Percentiles rank a stretch among this genome's conserved stretches.
Conservation (phyloP, 176 grass and related monocot species). For the Saccharum spontaneum region DNA sequence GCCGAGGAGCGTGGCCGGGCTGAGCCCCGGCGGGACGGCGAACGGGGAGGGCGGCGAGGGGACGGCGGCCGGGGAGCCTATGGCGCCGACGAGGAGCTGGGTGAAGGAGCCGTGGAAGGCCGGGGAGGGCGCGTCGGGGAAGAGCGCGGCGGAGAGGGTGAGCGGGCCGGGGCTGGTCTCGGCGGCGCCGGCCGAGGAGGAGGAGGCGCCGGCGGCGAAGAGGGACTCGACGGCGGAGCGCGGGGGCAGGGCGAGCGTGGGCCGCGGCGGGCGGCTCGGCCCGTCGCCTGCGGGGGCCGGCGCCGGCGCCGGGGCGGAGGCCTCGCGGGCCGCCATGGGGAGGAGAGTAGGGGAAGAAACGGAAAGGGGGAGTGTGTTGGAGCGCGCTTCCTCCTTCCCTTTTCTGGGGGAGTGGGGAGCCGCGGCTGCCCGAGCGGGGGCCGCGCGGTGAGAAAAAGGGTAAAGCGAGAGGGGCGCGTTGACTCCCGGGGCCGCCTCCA, state of each 20-base stretch:
- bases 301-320: constrained; percentile 25
- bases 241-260: constrained; percentile 46
- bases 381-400: not conserved
- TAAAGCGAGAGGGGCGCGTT: not conserved
- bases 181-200: not conserved
- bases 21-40: constrained; percentile 40
- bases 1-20: constrained; percentile 41
- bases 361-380: not conserved
- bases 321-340: constrained; percentile 42
- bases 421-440: not conserved
- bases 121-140: constrained; percentile 47
- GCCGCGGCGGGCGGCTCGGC: not conserved
- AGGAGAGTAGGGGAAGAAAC: not conserved
- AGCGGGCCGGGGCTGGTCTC: constrained; percentile 52
- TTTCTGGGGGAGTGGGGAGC: not conserved
- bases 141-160: constrained; percentile 47
- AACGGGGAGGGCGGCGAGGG: constrained; percentile 45
- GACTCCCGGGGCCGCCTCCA: not conserved
- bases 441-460: not conserved
- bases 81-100: constrained; percentile 63
- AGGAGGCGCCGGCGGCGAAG: constrained; percentile 11
- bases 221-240: constrained; percentile 41
- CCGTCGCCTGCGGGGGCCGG: not conserved
- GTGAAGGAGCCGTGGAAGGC: constrained; percentile 69
- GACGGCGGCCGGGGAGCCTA: constrained; percentile 35